A percentile compares a stretch with the other conserved stretches of the same genome.
Evolutionary conservation across 495 filamentous ascomycete species (phyloP).

Genomic region (Penicillium antarcticum): DNA sequence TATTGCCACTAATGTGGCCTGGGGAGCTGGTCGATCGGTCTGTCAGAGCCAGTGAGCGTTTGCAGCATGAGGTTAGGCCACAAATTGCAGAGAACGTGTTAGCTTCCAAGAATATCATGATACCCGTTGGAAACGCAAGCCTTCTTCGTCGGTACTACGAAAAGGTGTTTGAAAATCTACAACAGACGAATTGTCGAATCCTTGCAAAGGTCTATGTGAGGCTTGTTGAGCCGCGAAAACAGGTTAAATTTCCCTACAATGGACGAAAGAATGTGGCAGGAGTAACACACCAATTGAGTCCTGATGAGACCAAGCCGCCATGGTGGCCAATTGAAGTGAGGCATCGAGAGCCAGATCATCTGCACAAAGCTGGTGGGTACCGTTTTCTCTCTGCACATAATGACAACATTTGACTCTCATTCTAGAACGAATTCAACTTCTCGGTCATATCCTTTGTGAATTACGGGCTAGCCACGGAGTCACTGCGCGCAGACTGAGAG

Average conservation of each 20-base stretch:
- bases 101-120: too few species aligned
- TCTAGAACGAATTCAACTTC: conserved; percentile 57
- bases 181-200: conserved; percentile 65
- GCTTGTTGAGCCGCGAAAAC: conserved; percentile 78
- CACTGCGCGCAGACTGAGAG: conserved; percentile 32
- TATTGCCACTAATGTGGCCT: too few species aligned
- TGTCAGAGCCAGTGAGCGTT: too few species aligned
- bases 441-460: conserved; percentile 57
- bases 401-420: background rate
- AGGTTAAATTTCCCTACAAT: conserved; percentile 77
- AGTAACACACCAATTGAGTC: conserved; percentile 31
- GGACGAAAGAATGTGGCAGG: conserved; percentile 44
- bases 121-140: too few species aligned
- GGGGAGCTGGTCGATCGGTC: too few species aligned
- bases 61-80: too few species aligned
- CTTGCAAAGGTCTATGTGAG: conserved; percentile 79
- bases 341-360: conserved; percentile 78
- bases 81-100: too few species aligned
- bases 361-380: conserved; percentile 61
- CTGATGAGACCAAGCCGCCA: conserved; percentile 51
- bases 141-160: conserved; percentile 58
- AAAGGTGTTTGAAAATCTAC: conserved; percentile 60
- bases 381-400: background rate
- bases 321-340: conserved; percentile 74
- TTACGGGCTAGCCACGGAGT: conserved; percentile 36